Base-by-base conservation (phyloP, 1,139 yeast genomes). In the Pichia sp. region DNA sequence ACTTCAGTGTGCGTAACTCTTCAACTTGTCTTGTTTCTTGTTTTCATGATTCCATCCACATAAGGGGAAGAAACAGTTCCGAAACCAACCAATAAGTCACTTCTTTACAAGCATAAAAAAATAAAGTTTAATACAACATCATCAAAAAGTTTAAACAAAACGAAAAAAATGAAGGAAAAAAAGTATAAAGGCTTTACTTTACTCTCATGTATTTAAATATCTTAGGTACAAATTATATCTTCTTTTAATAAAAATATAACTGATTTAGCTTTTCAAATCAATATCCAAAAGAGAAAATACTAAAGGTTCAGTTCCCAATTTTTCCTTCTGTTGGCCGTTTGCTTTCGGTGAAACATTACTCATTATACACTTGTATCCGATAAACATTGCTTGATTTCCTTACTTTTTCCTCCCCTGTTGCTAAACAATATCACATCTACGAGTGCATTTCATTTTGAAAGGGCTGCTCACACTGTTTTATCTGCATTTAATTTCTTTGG, bases 171-270 rank as follows among this genome's bases (percentile, higher is more conserved):
- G 17, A 34, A 30, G 30, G 20, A 30, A 46, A n/a, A n/a, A 46
- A 46, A 46, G 27, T 46, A 46, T 36, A 46, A 46, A 46, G 17
- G 47, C 36, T 45, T 45, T 16, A 42, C 16, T 45, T 42, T 45
- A 29, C 34, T 45, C n/a, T n/a, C 27, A 27, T 16, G 34, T 14
- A 42, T 45, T 14, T 45, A 45, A 45, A 45, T 45, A 45, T 17
- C 20, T 45, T 45, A 45, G 47, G 47, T 45, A 45, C 47, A 45
- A 45, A 31, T 45, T 45, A 45, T 45, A 45, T 45, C 47, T 29
- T 45, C 34, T 45, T 29, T 24, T 29, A 45, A 16, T 29, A 45
- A 45, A 45, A 45, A 45, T 45, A 45, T 29, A 9, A 30, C 34
- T 29, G 34, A 45, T 45, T 24, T 45, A 45, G 33, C 47, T 30